phyloP scores from a whole-genome alignment of 768 basidiomycete species.

The Tylopilus rubrobrunneus region DNA sequence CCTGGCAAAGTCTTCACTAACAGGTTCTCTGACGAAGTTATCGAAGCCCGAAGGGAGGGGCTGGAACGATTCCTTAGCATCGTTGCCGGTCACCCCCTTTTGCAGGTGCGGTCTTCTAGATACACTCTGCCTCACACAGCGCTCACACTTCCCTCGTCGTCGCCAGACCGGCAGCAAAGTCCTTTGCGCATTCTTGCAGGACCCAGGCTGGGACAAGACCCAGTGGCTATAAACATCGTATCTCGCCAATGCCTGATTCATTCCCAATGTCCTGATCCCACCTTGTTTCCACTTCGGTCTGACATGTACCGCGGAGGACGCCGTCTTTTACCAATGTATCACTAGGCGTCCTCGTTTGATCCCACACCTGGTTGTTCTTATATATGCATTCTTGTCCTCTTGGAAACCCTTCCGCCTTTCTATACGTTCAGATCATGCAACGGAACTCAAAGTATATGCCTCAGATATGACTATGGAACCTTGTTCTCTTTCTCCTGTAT shows the following conservation, averaged over 20 bases:
- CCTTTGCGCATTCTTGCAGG: slow-evolving; percentile 92
- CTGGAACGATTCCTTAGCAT: slow-evolving; percentile 93
- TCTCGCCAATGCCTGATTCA: neutral
- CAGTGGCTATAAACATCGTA: slow-evolving; percentile 61
- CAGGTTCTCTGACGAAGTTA: slow-evolving; percentile 96
- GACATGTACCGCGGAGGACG: slow-evolving; percentile 1
- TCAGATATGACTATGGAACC: slow-evolving; percentile 13
- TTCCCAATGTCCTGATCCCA: neutral
- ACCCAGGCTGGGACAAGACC: slow-evolving; percentile 84
- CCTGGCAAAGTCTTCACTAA: slow-evolving; percentile 99
- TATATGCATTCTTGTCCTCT: slow-evolving; percentile 20
- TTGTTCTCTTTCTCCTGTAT: neutral
- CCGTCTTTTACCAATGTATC: slow-evolving; percentile 17
- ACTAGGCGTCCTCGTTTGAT: slow-evolving; percentile 14
- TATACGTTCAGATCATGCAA: slow-evolving; percentile 1
- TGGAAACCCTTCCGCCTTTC: slow-evolving; percentile 5
- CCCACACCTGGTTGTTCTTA: slow-evolving; percentile 16
- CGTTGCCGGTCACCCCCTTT: slow-evolving; percentile 93
- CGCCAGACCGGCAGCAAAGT: slow-evolving; percentile 91
- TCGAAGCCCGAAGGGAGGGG: slow-evolving; percentile 87
- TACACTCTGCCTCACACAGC: neutral
- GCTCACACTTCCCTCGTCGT: slow-evolving; percentile 1
- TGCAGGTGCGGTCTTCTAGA: slow-evolving; percentile 64
- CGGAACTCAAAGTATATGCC: slow-evolving; percentile 5
- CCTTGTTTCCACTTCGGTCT: neutral